phyloP scores from a whole-genome alignment of 768 basidiomycete species.

The Ramaria sp. region DNA sequence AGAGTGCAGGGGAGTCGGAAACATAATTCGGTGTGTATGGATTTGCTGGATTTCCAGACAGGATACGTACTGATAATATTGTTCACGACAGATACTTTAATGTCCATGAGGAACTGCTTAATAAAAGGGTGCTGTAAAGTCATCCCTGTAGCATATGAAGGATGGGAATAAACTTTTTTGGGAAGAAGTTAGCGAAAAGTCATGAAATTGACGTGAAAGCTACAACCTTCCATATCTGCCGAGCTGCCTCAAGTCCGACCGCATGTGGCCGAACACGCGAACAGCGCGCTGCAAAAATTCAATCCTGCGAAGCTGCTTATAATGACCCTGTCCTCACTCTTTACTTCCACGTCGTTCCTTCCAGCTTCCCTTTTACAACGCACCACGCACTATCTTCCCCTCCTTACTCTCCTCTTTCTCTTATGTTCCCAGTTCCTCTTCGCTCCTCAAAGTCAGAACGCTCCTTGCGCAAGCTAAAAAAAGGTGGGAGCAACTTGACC shows the following conservation, averaged over 20 bases:
- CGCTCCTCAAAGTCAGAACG: not conserved
- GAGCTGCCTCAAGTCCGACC: not conserved
- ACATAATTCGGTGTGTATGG: slow-evolving; percentile 47
- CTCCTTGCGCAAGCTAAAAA: not conserved
- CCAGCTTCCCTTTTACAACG: not conserved
- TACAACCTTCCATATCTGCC: not conserved
- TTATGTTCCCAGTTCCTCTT: not conserved
- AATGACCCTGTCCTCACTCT: not conserved
- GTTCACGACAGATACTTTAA: slow-evolving; percentile 32
- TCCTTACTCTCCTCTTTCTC: not conserved
- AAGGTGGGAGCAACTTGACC: not conserved
- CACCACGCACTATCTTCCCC: not conserved
- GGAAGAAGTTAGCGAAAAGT: not conserved
- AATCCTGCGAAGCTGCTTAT: not conserved
- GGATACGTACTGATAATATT: not conserved
- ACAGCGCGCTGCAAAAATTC: not conserved
- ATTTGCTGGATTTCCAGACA: too few relatives aligned
- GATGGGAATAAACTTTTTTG: not conserved
- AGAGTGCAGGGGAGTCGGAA: slow-evolving; percentile 50
- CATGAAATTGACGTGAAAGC: not conserved
- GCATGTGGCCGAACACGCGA: not conserved
- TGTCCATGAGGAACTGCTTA: slow-evolving; percentile 39
- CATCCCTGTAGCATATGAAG: not conserved
- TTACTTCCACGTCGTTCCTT: not conserved
- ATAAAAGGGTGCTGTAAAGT: too few relatives aligned